Percentiles rank a stretch among this genome's conserved stretches.
Evolutionary conservation across 2,329 filamentous ascomycete species (phyloP).

Genomic region (Penicillium corylophilum): DNA sequence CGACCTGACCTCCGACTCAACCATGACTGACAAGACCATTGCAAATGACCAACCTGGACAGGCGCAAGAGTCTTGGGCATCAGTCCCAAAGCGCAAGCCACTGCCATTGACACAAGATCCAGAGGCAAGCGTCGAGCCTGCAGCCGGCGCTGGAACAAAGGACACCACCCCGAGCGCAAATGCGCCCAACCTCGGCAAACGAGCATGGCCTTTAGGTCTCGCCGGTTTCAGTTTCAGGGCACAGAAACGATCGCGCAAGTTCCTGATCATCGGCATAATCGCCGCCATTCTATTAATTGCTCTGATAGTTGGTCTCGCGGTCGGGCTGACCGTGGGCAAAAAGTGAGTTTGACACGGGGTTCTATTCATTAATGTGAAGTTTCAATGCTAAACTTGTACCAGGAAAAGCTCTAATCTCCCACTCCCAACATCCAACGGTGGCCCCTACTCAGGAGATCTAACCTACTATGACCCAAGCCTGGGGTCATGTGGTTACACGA

Average conservation of each 20-base stretch:
- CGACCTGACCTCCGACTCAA: neutral
- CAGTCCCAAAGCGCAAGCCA: conserved; percentile 18
- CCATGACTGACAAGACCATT: neutral
- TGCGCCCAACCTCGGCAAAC: neutral
- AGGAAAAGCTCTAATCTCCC: conserved; percentile 20
- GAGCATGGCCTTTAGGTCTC: neutral
- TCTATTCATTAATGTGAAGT: neutral
- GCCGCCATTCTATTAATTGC: conserved; percentile 16
- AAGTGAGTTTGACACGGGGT: neutral
- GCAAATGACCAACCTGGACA: neutral
- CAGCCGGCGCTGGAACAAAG: conserved; percentile 1
- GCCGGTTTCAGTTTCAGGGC: conserved; percentile 6
- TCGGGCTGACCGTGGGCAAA: conserved; percentile 23
- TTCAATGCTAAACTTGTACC: neutral
- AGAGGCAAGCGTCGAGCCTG: neutral
- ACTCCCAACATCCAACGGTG: conserved; percentile 38
- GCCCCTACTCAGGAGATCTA: conserved; percentile 61
- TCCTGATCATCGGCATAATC: conserved; percentile 15
- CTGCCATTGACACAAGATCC: neutral
- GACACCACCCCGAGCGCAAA: neutral
- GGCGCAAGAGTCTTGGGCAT: neutral
- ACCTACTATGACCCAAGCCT: conserved; percentile 68
- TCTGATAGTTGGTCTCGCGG: conserved; percentile 26
- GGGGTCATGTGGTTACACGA: conserved; percentile 67
- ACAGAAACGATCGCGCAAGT: conserved; percentile 16